Percentiles rank a stretch among this genome's conserved stretches.
Evolutionary conservation across 192 early-diverging fungal species (phyloP).

Genomic region (Rhizoclosmatium sp.): DNA sequence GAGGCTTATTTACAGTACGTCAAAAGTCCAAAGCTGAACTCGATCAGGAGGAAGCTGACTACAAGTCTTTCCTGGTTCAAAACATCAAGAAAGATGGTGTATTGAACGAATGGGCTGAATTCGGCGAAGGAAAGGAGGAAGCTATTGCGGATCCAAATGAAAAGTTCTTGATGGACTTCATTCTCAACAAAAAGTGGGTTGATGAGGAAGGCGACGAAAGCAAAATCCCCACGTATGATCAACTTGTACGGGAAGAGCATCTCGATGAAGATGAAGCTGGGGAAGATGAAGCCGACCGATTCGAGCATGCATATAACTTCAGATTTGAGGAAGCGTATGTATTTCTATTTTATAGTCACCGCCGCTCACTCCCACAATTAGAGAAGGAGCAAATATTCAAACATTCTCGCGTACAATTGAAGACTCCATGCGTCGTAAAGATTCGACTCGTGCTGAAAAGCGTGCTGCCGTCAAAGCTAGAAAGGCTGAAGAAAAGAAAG

Average conservation of each 20-base stretch:
- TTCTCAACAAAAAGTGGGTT: conserved; percentile 94
- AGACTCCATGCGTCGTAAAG: conserved; percentile 82
- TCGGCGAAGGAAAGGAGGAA: conserved; percentile 43
- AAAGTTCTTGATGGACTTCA: conserved; percentile 82
- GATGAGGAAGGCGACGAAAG: conserved; percentile 69
- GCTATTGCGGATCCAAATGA: conserved; percentile 63
- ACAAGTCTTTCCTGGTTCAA: conserved; percentile 86
- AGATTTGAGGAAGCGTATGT: conserved; percentile 85
- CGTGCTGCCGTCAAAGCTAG: conserved; percentile 75
- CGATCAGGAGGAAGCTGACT: conserved; percentile 87
- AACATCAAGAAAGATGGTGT: conserved; percentile 69
- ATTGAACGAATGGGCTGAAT: conserved; percentile 61
- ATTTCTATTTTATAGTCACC: background rate
- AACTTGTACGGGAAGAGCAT: conserved; percentile 73
- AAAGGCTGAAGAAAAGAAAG: conserved; percentile 74
- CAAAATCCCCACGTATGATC: conserved; percentile 70
- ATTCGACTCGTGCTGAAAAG: conserved; percentile 78
- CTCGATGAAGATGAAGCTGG: conserved; percentile 74
- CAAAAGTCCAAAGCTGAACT: conserved; percentile 78
- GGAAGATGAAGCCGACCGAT: conserved; percentile 83
- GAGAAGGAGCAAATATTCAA: conserved; percentile 68
- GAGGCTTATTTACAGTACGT: conserved; percentile 74
- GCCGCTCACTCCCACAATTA: background rate
- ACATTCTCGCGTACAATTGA: conserved; percentile 85
- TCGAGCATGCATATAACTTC: conserved; percentile 93